Evolutionary conservation across 768 basidiomycete species (phyloP), one percentile per base, ranked within the genome.

Genomic region (Boletales sp.): DNA sequence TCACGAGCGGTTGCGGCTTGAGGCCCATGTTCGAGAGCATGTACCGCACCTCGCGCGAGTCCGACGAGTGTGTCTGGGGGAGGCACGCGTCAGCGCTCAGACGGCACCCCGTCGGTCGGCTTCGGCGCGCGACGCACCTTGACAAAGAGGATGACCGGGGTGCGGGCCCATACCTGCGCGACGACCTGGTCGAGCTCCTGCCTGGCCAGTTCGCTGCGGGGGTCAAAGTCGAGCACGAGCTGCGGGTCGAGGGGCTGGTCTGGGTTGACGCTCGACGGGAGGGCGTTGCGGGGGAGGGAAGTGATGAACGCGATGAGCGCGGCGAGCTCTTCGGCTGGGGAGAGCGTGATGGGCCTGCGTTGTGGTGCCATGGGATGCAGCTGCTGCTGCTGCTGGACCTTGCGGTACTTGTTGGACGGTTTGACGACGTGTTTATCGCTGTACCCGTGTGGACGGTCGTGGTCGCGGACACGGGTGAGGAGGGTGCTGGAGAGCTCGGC

Each of bases 151-250:
- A 90, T 78, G 34, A 91, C 82, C 0, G 90, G 90, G 57, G 87
- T 83, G 34, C 78, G 75, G 4, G 74, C 57, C 90, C 90, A 91
- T 1, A 86, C 80, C 29, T 87, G 82, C 1, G 74, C 68, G 8
- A 83, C 77, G 63, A 90, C 72, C 2, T 72, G 70, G 31, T 68
- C 63, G 30, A 90, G 70, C 64, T 90, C 87, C 31, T 81, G 77
- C 17, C 62, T 57, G 1, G 87, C 87, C 13, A 77, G 75, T 3
- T 78, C 69, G 38, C 79, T 72, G n/a, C 82, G 79, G 0, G 86
- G 86, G 62, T 92, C 88, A 63, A 92, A 93, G 59, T 88, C 90
- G 37, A 93, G 76, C 5, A 93, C 78, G 49, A 91, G 79, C 58
- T 89, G 80, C 4, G 90, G 87, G 64, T 92, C 89, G 50, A 91